A percentile compares a stretch with the other conserved stretches of the same genome.
Conservation (phyloP, 2,329 filamentous ascomycete genomes). For the Aureobasidium melanogenum region DNA sequence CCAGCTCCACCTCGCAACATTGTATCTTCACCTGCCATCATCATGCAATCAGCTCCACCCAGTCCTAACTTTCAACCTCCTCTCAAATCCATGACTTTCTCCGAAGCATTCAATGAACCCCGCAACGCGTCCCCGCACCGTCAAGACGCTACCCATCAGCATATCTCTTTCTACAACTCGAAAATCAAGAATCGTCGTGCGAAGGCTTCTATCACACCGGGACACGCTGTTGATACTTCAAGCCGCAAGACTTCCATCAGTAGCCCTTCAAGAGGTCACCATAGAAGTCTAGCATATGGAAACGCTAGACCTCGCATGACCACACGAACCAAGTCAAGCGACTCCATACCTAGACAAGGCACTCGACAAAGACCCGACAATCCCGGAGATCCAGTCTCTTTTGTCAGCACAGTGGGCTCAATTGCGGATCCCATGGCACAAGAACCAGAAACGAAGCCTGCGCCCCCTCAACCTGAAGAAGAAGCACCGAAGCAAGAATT, state of each 20-base stretch:
- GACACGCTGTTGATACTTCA: not conserved
- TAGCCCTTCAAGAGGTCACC: not conserved
- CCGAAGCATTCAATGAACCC: not conserved
- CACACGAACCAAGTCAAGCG: not conserved
- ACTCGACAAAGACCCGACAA: not conserved
- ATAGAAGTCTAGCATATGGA: not conserved
- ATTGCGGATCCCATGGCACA: not conserved
- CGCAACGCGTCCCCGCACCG: not conserved
- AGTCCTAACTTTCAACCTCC: not conserved
- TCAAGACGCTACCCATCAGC: not conserved
- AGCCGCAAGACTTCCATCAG: not conserved
- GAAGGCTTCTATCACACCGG: not conserved
- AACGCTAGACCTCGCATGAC: not conserved
- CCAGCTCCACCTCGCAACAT: not conserved
- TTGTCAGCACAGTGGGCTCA: not conserved
- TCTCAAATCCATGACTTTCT: slow-evolving; percentile 1
- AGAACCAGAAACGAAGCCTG: not conserved
- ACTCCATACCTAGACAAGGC: not conserved
- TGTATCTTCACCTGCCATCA: slow-evolving; percentile 2
- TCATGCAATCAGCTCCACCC: slow-evolving; percentile 5
- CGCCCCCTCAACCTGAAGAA: not conserved
- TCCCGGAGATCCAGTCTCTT: not conserved
- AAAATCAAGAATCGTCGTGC: not conserved
- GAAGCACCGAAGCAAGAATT: not conserved
- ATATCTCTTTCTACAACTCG: not conserved